Percentiles rank a stretch among this genome's conserved stretches.
Conservation (phyloP, 2,329 filamentous ascomycete species). For the Fusarium hostae region DNA sequence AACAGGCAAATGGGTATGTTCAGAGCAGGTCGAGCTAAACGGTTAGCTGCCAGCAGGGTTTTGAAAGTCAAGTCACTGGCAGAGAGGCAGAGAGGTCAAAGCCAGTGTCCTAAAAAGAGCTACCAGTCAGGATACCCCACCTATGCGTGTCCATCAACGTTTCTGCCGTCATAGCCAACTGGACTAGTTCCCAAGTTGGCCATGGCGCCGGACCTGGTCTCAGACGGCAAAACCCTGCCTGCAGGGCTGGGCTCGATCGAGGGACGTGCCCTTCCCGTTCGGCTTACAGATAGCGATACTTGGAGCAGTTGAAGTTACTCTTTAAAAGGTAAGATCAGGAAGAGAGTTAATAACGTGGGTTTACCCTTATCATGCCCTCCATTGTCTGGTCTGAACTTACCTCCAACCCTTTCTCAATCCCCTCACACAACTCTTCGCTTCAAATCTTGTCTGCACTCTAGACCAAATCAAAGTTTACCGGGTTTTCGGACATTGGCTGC, state of each 20-base stretch:
- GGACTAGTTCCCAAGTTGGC: constrained; percentile 35
- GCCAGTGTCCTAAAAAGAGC: constrained; percentile 7
- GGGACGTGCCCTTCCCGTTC: constrained; percentile 42
- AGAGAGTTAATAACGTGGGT: constrained; percentile 39
- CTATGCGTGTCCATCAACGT: constrained; percentile 34
- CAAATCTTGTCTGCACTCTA: constrained; percentile 2
- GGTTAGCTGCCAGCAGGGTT: constrained; percentile 9
- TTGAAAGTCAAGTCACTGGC: constrained; percentile 20
- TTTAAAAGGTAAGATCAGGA: constrained; percentile 25
- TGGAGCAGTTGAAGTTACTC: constrained; percentile 23
- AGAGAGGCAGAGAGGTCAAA: not conserved
- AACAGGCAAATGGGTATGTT: constrained; percentile 1
- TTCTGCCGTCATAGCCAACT: constrained; percentile 35
- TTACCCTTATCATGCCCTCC: constrained; percentile 38
- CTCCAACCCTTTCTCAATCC: constrained; percentile 13
- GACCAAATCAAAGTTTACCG: constrained; percentile 35
- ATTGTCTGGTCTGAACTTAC: constrained; percentile 23
- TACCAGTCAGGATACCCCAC: constrained; percentile 21
- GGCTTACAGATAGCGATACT: constrained; percentile 31
- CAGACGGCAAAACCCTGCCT: constrained; percentile 38
- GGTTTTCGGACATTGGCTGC: constrained; percentile 15
- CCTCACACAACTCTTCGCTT: constrained; percentile 18
- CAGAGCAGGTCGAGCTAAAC: constrained; percentile 5
- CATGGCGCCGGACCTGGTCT: constrained; percentile 25
- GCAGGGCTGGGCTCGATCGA: constrained; percentile 29